Conservation (phyloP, 768 basidiomycete species). For the Trametes punicea region DNA sequence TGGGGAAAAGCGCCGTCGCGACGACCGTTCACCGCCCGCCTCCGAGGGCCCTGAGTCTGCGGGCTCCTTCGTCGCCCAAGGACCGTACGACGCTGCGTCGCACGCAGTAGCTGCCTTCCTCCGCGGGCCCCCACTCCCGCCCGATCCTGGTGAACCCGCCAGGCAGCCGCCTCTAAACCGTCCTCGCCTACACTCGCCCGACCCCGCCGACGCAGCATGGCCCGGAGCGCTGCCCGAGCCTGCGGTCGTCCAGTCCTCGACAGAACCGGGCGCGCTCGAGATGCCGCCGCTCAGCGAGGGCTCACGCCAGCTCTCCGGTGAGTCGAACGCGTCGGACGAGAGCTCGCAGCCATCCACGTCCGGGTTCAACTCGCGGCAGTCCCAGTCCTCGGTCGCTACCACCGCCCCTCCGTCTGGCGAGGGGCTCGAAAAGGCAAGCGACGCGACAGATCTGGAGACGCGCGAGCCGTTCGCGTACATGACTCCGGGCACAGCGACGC, state of each 20-base stretch:
- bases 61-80: constrained; percentile 1
- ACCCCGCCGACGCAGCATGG: background rate
- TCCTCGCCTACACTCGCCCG: constrained; percentile 21
- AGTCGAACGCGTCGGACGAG: constrained; percentile 15
- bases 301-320: constrained; percentile 20
- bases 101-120: constrained; percentile 48
- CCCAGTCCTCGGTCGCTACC: constrained; percentile 19
- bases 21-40: constrained; percentile 38
- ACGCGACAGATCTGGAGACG: constrained; percentile 12
- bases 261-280: no score
- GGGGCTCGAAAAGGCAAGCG: background rate
- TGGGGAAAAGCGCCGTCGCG: constrained; percentile 46
- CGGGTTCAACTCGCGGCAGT: background rate
- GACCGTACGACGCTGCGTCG: constrained; percentile 54
- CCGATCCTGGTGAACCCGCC: constrained; percentile 27
- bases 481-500: background rate
- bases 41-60: constrained; percentile 7
- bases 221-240: background rate
- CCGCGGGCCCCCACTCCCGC: constrained; percentile 36
- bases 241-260: background rate
- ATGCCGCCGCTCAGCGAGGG: constrained; percentile 13
- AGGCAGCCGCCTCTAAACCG: constrained; percentile 27
- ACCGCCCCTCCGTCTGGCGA: constrained; percentile 5
- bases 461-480: constrained; percentile 65
- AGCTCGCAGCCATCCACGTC: background rate